Percentiles rank a stretch among this genome's conserved stretches.
These are phyloP conservation scores for Quercus berberidifolia DNA, from an alignment of 306 rosid species.

Conservation along the genomic window DNA sequence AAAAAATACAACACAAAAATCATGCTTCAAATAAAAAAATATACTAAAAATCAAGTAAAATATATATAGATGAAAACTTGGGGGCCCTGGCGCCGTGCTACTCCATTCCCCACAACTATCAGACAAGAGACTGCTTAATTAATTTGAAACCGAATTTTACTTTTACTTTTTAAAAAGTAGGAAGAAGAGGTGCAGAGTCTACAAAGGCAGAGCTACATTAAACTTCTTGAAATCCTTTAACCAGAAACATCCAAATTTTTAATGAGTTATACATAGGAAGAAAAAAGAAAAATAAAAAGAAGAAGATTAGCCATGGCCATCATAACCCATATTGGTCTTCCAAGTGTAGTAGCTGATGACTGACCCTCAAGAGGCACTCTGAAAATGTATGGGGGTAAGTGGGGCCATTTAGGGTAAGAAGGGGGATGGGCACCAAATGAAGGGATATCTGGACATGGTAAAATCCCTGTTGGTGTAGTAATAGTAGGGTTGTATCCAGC, in stretches of 20 bases:
- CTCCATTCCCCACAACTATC: too few species aligned
- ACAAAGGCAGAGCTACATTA: too few species aligned
- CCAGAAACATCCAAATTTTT: constrained; percentile 18
- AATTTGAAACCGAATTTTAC: too few species aligned
- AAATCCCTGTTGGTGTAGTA: constrained; percentile 25
- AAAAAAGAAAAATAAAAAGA: constrained; percentile 11
- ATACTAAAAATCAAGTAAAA: too few species aligned
- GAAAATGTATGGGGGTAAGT: constrained; percentile 69
- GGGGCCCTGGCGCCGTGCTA: too few species aligned
- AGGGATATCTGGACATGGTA: constrained; percentile 19
- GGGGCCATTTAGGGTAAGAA: constrained; percentile 87
- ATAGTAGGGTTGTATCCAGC: constrained; percentile 21
- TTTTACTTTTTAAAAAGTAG: too few species aligned
- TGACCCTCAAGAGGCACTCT: constrained; percentile 53
- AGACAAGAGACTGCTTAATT: too few species aligned
- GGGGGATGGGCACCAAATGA: constrained; percentile 58
- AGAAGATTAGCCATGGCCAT: constrained; percentile 10
- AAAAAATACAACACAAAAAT: too few species aligned
- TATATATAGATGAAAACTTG: too few species aligned
- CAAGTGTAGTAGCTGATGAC: constrained; percentile 17
- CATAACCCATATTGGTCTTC: constrained; percentile 21
- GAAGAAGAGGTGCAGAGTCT: too few species aligned
- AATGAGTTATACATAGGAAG: constrained; percentile 18
- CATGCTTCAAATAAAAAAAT: too few species aligned
- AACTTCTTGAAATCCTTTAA: too few species aligned